Conservation (phyloP, 2,329 filamentous ascomycete genomes). For the Colletotrichum tofieldiae region DNA sequence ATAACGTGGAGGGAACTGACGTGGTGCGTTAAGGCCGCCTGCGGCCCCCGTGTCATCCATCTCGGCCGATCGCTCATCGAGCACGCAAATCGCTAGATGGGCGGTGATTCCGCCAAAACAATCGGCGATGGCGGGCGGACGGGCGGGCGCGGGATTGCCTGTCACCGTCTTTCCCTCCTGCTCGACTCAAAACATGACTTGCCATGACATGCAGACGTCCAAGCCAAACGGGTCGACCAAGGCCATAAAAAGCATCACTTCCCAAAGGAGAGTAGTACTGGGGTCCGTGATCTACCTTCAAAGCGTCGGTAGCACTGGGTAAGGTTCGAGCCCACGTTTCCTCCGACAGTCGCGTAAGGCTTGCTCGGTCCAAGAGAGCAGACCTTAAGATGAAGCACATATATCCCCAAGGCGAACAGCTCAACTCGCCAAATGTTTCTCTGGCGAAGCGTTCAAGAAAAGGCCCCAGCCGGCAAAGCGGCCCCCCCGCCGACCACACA, state of each 20-base stretch:
- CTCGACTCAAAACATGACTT: constrained; percentile 20
- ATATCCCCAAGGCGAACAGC: constrained; percentile 1
- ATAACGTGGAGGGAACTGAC: neutral
- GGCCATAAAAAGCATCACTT: constrained; percentile 27
- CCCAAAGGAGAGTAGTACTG: constrained; percentile 15
- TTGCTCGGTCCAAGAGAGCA: constrained; percentile 21
- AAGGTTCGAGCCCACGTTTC: constrained; percentile 7
- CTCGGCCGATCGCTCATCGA: constrained; percentile 1
- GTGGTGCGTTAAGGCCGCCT: neutral
- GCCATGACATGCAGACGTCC: constrained; percentile 19
- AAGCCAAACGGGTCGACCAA: constrained; percentile 3
- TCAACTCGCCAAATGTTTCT: neutral
- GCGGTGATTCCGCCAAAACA: neutral
- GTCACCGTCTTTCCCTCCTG: neutral
- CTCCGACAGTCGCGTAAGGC: constrained; percentile 7
- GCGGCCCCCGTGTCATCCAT: neutral
- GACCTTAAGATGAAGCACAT: constrained; percentile 15
- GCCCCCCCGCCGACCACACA: neutral
- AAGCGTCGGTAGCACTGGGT: neutral
- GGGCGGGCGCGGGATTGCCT: constrained; percentile 15
- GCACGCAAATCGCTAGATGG: neutral
- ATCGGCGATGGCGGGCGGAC: constrained; percentile 22
- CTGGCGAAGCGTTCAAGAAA: neutral
- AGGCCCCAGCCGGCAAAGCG: neutral
- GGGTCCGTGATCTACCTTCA: neutral